Conservation (phyloP, 176 grass and related monocot species). For the Avena insularis region DNA sequence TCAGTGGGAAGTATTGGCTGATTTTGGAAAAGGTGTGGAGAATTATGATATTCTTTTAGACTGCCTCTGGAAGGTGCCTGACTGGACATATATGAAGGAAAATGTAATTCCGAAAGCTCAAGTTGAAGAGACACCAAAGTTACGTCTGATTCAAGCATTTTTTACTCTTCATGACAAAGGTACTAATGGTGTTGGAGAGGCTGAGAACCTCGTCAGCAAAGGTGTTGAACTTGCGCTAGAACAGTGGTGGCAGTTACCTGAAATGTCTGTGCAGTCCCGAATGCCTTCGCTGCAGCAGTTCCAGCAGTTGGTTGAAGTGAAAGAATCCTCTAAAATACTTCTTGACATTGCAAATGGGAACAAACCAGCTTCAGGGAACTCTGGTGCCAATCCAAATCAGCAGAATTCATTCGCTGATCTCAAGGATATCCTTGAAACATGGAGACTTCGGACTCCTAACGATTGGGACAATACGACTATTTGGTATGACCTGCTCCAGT, state of each 20-base stretch:
- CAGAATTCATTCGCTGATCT: conserved; percentile 86
- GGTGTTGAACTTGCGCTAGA: conserved; percentile 95
- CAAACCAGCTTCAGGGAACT: conserved; percentile 86
- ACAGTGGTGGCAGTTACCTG: conserved; percentile 99
- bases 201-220: conserved; percentile 86
- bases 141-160: conserved; percentile 83
- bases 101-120: conserved; percentile 88
- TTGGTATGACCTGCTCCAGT: conserved; percentile 98
- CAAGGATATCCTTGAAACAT: conserved; percentile 99
- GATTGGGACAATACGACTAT: conserved; percentile 97
- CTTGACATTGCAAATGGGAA: conserved; percentile 95
- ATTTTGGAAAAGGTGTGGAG: conserved; percentile 97
- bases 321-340: conserved; percentile 94
- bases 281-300: conserved; percentile 95
- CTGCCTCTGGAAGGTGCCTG: conserved; percentile 95
- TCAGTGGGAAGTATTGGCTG: conserved; percentile 94
- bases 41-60: conserved; percentile 97
- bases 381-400: conserved; percentile 70
- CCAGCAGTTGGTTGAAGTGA: conserved; percentile 97
- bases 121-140: conserved; percentile 89
- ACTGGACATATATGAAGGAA: conserved; percentile 98
- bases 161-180: conserved; percentile 88
- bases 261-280: conserved; percentile 89
- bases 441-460: conserved; percentile 94
- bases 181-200: conserved; percentile 81